Percentiles rank a stretch among this genome's conserved stretches.
phyloP scores from a whole-genome alignment of 306 rosid genomes.

The Neltuma alba region DNA sequence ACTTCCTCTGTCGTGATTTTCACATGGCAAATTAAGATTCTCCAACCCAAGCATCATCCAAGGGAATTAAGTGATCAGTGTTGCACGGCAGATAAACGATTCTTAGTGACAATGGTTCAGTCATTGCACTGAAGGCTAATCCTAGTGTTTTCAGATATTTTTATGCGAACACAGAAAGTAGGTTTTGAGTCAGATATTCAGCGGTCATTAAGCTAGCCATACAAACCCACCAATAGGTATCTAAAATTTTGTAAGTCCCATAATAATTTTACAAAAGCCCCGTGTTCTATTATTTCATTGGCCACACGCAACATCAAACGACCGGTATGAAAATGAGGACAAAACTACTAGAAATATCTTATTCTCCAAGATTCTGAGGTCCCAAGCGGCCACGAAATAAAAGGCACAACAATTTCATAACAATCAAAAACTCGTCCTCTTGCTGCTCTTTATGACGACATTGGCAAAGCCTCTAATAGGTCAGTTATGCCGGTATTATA shows the following conservation, averaged over 20 bases:
- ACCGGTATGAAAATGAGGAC: not conserved
- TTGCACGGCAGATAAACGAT: not conserved
- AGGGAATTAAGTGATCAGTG: not conserved
- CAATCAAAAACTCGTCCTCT: conserved; percentile 24
- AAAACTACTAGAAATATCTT: not conserved
- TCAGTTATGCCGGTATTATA: conserved; percentile 4
- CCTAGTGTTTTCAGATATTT: not conserved
- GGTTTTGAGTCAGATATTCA: not conserved
- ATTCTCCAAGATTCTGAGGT: not conserved
- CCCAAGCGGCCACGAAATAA: not conserved
- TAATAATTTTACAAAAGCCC: not conserved
- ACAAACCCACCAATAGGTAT: not conserved
- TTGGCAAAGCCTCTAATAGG: not conserved
- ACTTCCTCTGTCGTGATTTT: not conserved
- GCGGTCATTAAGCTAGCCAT: not conserved
- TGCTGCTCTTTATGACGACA: conserved; percentile 4
- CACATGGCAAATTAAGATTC: not conserved
- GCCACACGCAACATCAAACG: not conserved
- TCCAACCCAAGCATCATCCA: not conserved
- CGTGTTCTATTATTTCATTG: not conserved
- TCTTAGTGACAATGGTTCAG: not conserved
- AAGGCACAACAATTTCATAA: not conserved
- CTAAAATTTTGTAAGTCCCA: not conserved
- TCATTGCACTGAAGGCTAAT: not conserved
- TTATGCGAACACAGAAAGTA: not conserved